Conservation (phyloP, 192 early-diverging fungal genomes). For the Coemansia sp. region DNA sequence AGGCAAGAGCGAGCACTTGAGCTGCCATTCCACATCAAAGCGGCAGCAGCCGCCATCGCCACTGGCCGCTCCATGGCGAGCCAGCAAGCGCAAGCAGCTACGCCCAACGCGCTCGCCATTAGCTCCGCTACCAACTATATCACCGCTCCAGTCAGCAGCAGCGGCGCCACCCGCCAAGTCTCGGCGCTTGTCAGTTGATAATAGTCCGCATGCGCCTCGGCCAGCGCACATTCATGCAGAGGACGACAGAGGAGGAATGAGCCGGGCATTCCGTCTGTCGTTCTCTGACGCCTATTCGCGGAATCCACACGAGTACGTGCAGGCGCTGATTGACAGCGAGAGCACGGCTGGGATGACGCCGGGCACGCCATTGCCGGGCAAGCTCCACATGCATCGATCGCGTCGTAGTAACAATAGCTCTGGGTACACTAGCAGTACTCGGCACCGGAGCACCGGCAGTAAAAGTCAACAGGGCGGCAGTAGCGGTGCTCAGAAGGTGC, state of each 20-base stretch:
- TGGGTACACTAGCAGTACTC: not conserved
- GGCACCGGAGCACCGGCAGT: not conserved
- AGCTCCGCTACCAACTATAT: constrained; percentile 1
- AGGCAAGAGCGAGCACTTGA: constrained; percentile 10
- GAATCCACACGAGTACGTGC: constrained; percentile 47
- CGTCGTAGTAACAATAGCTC: constrained; percentile 19
- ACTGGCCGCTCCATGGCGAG: constrained; percentile 10
- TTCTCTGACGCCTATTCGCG: constrained; percentile 48
- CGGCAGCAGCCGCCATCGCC: not conserved
- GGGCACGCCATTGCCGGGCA: constrained; percentile 4
- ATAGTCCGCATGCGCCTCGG: constrained; percentile 8
- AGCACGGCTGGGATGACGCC: constrained; percentile 2
- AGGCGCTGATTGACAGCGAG: constrained; percentile 44
- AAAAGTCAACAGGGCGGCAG: not conserved
- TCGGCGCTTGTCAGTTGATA: constrained; percentile 33
- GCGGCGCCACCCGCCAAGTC: constrained; percentile 12
- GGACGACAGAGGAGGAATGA: not conserved
- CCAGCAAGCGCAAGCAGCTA: constrained; percentile 54
- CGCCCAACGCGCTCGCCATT: constrained; percentile 45
- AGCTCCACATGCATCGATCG: constrained; percentile 10
- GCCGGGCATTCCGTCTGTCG: constrained; percentile 50
- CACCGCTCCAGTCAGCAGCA: constrained; percentile 1
- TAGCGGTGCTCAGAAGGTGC: constrained; percentile 15
- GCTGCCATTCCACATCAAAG: constrained; percentile 1
- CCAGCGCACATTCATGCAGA: not conserved